phyloP scores from a whole-genome alignment of 2,329 filamentous ascomycete genomes.

The Calonectria multiphialidica region DNA sequence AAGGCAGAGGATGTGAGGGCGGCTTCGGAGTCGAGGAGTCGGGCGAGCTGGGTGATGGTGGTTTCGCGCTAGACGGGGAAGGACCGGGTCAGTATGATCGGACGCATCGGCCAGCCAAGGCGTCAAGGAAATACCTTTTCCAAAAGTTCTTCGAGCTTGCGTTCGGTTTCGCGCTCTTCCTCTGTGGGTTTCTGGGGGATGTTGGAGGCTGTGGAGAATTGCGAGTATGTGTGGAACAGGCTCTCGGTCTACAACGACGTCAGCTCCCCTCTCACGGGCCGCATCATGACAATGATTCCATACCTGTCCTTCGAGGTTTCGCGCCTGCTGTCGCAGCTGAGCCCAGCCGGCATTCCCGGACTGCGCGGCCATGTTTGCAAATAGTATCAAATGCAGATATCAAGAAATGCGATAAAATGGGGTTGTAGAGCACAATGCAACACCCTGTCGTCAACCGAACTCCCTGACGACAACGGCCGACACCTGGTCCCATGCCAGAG shows the following conservation, averaged over 20 bases:
- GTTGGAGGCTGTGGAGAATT: constrained; percentile 84
- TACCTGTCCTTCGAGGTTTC: constrained; percentile 91
- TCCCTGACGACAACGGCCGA: constrained; percentile 41
- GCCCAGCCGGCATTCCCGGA: constrained; percentile 81
- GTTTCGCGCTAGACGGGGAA: constrained; percentile 78
- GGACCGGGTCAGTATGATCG: constrained; percentile 24
- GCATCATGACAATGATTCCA: constrained; percentile 44
- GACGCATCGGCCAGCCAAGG: background rate
- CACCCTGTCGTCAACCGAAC: constrained; percentile 29
- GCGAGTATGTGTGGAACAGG: constrained; percentile 87
- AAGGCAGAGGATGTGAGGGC: constrained; percentile 88
- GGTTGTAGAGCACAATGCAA: constrained; percentile 23
- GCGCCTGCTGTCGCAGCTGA: constrained; percentile 92
- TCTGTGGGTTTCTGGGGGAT: constrained; percentile 87
- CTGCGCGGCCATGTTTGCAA: constrained; percentile 61
- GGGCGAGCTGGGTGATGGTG: constrained; percentile 84
- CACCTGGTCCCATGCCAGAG: constrained; percentile 35
- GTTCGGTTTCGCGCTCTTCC: constrained; percentile 84
- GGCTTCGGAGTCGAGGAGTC: constrained; percentile 93
- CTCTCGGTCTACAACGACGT: constrained; percentile 77
- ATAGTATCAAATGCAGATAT: background rate
- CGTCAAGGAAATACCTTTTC: constrained; percentile 71
- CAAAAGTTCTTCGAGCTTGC: constrained; percentile 85
- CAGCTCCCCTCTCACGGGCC: constrained; percentile 30
- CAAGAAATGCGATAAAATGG: constrained; percentile 29